Conservation (phyloP, 208 protist species). For the Endotrypanum monterogeii region DNA sequence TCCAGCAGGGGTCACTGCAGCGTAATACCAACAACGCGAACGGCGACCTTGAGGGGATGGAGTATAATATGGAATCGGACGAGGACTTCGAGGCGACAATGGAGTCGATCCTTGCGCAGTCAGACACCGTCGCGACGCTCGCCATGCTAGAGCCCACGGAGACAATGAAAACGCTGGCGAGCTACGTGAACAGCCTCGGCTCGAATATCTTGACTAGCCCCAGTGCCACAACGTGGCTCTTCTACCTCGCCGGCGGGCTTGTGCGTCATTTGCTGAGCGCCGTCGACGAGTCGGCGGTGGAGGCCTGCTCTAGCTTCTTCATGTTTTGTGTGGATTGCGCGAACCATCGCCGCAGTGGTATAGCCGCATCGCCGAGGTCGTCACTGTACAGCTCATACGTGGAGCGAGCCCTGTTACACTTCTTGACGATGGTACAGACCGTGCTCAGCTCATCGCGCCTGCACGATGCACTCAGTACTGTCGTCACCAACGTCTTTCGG, state of each 20-base stretch:
- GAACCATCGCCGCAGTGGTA: constrained; percentile 42
- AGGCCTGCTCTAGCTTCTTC: constrained; percentile 61
- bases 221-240: constrained; percentile 76
- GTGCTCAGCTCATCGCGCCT: constrained; percentile 55
- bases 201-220: constrained; percentile 54
- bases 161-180: constrained; percentile 56
- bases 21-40: constrained; percentile 9
- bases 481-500: constrained; percentile 79
- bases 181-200: constrained; percentile 53
- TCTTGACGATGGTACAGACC: constrained; percentile 63
- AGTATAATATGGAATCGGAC: constrained; percentile 27
- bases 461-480: constrained; percentile 42
- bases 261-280: constrained; percentile 51
- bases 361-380: constrained; percentile 17
- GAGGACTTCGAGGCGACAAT: constrained; percentile 53
- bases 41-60: constrained; percentile 11
- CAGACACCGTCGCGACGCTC: constrained; percentile 48
- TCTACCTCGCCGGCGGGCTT: constrained; percentile 68
- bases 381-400: constrained; percentile 53
- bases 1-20: not conserved
- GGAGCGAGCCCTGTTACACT: constrained; percentile 71
- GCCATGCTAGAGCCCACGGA: constrained; percentile 43
- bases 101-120: constrained; percentile 62
- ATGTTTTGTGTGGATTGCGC: constrained; percentile 71
- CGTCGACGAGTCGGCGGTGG: constrained; percentile 48